Percentiles rank a stretch among this genome's conserved stretches.
These are phyloP conservation scores for Cyathus striatus DNA, from an alignment of 768 basidiomycete species.

Conservation along the genomic window DNA sequence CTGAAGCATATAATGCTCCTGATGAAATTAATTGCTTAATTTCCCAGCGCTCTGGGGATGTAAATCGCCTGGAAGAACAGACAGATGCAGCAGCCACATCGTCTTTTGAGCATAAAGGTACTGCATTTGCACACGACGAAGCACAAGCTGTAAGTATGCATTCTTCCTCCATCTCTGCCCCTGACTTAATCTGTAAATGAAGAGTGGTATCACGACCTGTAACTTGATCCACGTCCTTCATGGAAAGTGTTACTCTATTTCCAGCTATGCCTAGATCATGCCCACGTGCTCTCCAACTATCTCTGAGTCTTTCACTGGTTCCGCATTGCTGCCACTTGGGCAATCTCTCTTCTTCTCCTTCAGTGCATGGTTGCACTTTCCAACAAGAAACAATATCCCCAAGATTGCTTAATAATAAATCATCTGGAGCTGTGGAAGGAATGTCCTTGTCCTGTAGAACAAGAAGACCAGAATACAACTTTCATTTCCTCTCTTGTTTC, in stretches of 20 bases:
- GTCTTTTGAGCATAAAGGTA: slow-evolving; percentile 62
- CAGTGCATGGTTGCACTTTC: slow-evolving; percentile 43
- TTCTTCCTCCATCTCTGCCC: slow-evolving; percentile 89
- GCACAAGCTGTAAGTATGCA: slow-evolving; percentile 53
- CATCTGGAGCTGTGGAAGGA: slow-evolving; percentile 57
- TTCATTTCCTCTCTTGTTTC: slow-evolving; percentile 73
- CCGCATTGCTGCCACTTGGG: slow-evolving; percentile 59
- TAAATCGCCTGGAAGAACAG: slow-evolving; percentile 82
- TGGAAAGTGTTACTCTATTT: slow-evolving; percentile 77
- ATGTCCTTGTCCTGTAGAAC: slow-evolving; percentile 74
- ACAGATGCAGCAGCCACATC: slow-evolving; percentile 45
- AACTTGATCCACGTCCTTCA: slow-evolving; percentile 95
- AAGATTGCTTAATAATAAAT: slow-evolving; percentile 81
- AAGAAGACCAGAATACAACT: slow-evolving; percentile 90
- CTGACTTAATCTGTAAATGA: slow-evolving; percentile 89
- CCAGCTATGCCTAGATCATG: slow-evolving; percentile 81
- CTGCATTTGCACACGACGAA: slow-evolving; percentile 81
- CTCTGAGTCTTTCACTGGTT: slow-evolving; percentile 45
- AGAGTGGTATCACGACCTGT: slow-evolving; percentile 91
- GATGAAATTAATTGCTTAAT: slow-evolving; percentile 98
- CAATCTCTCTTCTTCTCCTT: slow-evolving; percentile 35
- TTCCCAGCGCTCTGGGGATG: slow-evolving; percentile 98
- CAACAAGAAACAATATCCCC: slow-evolving; percentile 85
- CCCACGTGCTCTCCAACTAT: slow-evolving; percentile 55
- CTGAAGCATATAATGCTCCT: slow-evolving; percentile 85